A percentile compares a stretch with the other conserved stretches of the same genome.
phyloP scores from a whole-genome alignment of 345 rosid genomes.

The Populus simonii region DNA sequence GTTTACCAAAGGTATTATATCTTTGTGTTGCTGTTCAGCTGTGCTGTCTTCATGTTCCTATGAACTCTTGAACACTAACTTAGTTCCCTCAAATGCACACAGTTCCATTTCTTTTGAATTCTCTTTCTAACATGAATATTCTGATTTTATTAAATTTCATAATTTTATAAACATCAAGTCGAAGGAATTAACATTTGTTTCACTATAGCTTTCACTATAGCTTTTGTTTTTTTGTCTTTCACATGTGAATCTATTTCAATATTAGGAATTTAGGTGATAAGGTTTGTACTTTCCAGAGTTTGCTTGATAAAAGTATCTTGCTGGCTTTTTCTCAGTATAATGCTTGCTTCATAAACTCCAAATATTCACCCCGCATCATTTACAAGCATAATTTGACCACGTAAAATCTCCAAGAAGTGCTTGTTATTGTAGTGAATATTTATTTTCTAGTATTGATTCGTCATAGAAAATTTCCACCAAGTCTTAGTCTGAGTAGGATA shows the following conservation, averaged over 20 bases:
- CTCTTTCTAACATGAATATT: background rate
- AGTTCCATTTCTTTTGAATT: background rate
- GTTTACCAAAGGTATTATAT: slow-evolving; percentile 78
- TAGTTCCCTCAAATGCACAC: background rate
- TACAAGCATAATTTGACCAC: background rate
- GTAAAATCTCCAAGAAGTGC: background rate
- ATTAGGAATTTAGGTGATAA: background rate
- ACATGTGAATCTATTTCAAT: background rate
- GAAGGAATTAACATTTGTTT: background rate
- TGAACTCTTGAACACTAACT: background rate
- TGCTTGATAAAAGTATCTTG: background rate
- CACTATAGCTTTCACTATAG: no score
- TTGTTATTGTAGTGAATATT: background rate
- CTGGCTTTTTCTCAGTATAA: no score
- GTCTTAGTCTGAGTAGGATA: background rate
- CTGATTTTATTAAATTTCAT: background rate
- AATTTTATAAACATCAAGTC: background rate
- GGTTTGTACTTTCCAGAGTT: background rate
- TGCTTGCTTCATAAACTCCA: background rate
- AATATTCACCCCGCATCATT: no score
- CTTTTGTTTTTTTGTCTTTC: background rate
- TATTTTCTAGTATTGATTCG: background rate
- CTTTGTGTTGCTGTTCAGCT: background rate
- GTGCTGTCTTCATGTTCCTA: background rate
- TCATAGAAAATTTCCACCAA: background rate